Conservation (phyloP, 2,329 filamentous ascomycete species). For the Botrytis tulipae region DNA sequence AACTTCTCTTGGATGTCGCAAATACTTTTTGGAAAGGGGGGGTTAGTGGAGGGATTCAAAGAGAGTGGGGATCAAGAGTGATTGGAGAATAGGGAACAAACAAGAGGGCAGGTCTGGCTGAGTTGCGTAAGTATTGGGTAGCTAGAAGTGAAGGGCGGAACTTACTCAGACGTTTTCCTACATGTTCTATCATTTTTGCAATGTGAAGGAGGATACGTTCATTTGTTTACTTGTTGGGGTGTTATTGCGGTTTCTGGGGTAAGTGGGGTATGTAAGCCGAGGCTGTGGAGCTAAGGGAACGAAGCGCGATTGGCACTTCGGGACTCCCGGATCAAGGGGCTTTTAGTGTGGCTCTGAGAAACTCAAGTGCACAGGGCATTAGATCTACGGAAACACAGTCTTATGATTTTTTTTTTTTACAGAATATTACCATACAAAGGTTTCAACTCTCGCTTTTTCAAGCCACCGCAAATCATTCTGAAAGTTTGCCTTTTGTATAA, state of each 20-base stretch:
- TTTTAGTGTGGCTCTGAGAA: not conserved
- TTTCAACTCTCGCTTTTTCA: slow-evolving; percentile 49
- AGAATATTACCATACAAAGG: slow-evolving; percentile 30
- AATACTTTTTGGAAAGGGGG: slow-evolving; percentile 56
- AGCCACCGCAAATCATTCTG: slow-evolving; percentile 53
- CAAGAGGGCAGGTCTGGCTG: slow-evolving; percentile 9
- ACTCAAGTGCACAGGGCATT: not conserved
- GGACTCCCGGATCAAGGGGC: slow-evolving; percentile 5
- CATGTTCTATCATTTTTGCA: slow-evolving; percentile 7
- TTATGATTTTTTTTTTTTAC: not conserved
- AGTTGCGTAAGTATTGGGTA: not conserved
- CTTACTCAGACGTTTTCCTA: slow-evolving; percentile 17
- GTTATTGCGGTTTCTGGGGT: slow-evolving; percentile 13
- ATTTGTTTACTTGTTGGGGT: not conserved
- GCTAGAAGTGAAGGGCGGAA: not conserved
- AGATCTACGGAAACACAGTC: not conserved
- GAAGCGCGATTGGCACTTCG: not conserved
- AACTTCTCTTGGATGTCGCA: slow-evolving; percentile 97
- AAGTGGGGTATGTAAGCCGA: slow-evolving; percentile 16
- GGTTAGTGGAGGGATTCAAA: not conserved
- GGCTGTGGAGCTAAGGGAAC: slow-evolving; percentile 6
- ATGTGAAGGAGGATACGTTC: not conserved
- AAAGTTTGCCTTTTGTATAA: slow-evolving; percentile 49
- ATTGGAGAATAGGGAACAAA: not conserved
- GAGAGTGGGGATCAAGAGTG: not conserved